Conservation (phyloP, 441 rosid species). For the Adansonia madagascariensis region DNA sequence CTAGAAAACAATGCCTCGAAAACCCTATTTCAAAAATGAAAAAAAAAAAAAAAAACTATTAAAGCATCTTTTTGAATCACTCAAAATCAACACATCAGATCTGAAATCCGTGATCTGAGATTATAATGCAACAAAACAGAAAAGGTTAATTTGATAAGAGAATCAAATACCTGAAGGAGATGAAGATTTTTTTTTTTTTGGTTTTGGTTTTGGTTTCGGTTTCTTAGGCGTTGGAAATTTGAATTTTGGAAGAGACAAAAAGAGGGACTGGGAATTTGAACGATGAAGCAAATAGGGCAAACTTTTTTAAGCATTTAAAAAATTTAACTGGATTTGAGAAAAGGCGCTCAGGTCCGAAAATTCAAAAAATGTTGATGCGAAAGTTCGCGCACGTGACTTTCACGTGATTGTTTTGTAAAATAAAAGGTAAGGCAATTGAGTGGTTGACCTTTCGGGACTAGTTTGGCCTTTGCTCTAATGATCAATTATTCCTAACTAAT, state of each 20-base stretch:
- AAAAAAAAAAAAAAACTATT: neutral
- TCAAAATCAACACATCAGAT: slow-evolving; percentile 20
- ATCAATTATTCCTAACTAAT: neutral
- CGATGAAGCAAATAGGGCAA: slow-evolving; percentile 22
- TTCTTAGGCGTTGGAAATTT: slow-evolving; percentile 24
- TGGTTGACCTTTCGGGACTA: neutral
- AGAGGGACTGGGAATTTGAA: slow-evolving; percentile 33
- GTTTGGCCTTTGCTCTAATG: neutral
- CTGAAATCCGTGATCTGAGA: slow-evolving; percentile 26
- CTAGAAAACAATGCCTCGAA: neutral
- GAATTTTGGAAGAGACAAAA: slow-evolving; percentile 33
- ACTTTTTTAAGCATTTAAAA: slow-evolving; percentile 24
- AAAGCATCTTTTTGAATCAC: neutral
- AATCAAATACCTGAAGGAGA: slow-evolving; percentile 30
- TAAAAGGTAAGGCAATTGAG: neutral
- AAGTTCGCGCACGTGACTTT: slow-evolving; percentile 43
- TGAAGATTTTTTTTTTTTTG: neutral
- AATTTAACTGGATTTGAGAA: slow-evolving; percentile 38
- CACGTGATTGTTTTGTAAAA: slow-evolving; percentile 36
- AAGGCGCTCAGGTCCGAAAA: slow-evolving; percentile 60
- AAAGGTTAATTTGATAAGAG: neutral
- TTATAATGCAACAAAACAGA: neutral
- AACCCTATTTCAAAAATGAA: neutral
- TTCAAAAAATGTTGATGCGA: slow-evolving; percentile 52
- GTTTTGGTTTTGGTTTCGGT: neutral